phyloP scores from a whole-genome alignment of 768 basidiomycete genomes.

The Cubamyces lactineus region DNA sequence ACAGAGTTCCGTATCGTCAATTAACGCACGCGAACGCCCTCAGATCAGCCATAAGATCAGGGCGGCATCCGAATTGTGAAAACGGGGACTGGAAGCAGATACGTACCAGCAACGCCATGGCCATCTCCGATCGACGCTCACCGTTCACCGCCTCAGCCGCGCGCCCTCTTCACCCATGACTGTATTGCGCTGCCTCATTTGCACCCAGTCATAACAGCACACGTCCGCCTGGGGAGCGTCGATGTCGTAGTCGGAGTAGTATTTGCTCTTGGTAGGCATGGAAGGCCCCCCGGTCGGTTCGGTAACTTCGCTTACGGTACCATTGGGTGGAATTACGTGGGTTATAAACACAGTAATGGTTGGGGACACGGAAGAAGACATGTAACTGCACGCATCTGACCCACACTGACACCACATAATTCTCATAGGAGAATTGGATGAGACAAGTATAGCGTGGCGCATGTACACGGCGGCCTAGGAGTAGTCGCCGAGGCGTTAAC shows the following conservation, averaged over 20 bases:
- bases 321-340: neutral
- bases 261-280: neutral
- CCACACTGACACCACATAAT: too few relatives aligned
- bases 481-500: too few relatives aligned
- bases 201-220: too few relatives aligned
- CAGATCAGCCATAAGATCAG: conserved; percentile 15
- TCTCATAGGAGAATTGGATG: too few relatives aligned
- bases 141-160: neutral
- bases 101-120: neutral
- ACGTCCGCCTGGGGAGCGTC: too few relatives aligned
- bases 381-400: neutral
- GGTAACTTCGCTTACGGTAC: neutral
- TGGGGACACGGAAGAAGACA: neutral
- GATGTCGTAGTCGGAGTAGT: neutral
- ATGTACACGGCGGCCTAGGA: too few relatives aligned
- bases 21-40: neutral
- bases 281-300: neutral
- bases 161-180: neutral
- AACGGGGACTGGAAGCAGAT: neutral
- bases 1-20: conserved; percentile 2
- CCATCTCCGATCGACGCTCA: conserved; percentile 7
- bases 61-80: conserved; percentile 1
- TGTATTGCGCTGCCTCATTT: too few relatives aligned
- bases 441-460: too few relatives aligned
- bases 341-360: neutral